These are phyloP conservation scores for Wolfiporia cocos DNA, from an alignment of 1,284 basidiomycete species.

Conservation along the genomic window DNA sequence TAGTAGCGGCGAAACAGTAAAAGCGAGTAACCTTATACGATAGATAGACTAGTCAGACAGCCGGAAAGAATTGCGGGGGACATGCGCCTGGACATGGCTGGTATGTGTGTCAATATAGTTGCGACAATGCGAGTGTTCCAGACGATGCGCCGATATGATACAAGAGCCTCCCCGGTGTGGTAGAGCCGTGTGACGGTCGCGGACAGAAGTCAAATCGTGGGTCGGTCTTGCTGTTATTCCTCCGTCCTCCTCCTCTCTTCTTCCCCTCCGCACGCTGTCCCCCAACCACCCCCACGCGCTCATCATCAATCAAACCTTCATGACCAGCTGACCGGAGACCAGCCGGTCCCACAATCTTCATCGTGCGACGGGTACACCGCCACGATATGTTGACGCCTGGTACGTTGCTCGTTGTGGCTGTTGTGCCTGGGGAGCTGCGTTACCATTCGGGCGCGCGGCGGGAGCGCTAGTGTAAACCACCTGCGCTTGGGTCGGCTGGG, in stretches of 20 bases:
- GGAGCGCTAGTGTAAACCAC: constrained; percentile 27
- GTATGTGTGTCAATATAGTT: constrained; percentile 2
- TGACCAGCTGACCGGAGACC: neutral
- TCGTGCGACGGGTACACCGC: constrained; percentile 28
- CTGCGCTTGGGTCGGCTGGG: constrained; percentile 12
- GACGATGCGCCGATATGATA: constrained; percentile 13
- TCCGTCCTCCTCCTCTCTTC: constrained; percentile 7
- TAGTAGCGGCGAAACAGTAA: constrained; percentile 8
- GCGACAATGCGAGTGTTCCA: constrained; percentile 11
- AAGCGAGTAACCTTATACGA: constrained; percentile 9
- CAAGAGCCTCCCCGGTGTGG: constrained; percentile 16
- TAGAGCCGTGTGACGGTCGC: constrained; percentile 10
- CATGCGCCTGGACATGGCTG: constrained; percentile 2
- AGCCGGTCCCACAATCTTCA: constrained; percentile 11
- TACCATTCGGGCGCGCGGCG: constrained; percentile 23
- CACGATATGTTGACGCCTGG: constrained; percentile 20
- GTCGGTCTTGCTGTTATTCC: constrained; percentile 12
- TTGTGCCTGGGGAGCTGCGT: constrained; percentile 17
- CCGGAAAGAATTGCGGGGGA: constrained; percentile 2
- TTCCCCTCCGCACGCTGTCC: neutral
- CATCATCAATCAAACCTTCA: neutral
- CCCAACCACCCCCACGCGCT: neutral
- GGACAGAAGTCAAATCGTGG: constrained; percentile 10
- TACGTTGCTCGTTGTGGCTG: constrained; percentile 11
- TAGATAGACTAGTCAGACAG: constrained; percentile 11